Evolutionary conservation across 345 rosid species (phyloP), one percentile per base, ranked within the genome.

Genomic region (Eucalyptus curtisii): DNA sequence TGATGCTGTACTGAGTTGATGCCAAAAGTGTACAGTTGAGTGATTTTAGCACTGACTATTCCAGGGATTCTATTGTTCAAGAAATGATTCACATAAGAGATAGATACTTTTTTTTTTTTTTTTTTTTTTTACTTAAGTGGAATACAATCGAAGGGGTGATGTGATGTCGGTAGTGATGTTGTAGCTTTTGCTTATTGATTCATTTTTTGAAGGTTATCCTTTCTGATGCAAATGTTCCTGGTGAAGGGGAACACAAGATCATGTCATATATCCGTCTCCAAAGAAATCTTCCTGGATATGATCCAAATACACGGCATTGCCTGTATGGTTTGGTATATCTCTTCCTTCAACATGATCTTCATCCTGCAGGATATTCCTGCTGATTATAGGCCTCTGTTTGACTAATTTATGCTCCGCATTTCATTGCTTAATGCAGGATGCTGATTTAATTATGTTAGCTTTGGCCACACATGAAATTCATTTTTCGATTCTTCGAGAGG

Each of bases 161-260:
- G 47, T 76, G 40, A 76, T 76, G 84, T 76, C 47, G 1, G 84
- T 76, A 76, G 84, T 40, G 24, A 33, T 40, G 66, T n/a, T 10
- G 25, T 42, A 42, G 80, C 44, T 55, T 27, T 87, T 91, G 49
- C 90, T 90, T 88, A 61, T 90, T 57, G 88, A 64, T 87, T 90
- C 87, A 25, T 85, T 81, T 82, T 92, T 89, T 95, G 90, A 92
- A 98, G 99, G 99, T 98, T 89, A 95, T 98, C 59, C 97, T 97
- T 71, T 98, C 99, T 33, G 99, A 98, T 95, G 99, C 99, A 86
- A 98, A 97, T 94, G 99, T 96, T 93, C 99, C 99, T 71, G 99
- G 99, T 85, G 99, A 98, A 93, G 99, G 99, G 89, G 99, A 98
- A 90, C 99, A 97, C 92, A 97, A 98, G 92, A 91, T 97, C 89